A percentile compares a stretch with the other conserved stretches of the same genome.
These are phyloP conservation scores for Chaetomiaceae sp. DNA, from an alignment of 2,329 filamentous ascomycete genomes.

Conservation along the genomic window DNA sequence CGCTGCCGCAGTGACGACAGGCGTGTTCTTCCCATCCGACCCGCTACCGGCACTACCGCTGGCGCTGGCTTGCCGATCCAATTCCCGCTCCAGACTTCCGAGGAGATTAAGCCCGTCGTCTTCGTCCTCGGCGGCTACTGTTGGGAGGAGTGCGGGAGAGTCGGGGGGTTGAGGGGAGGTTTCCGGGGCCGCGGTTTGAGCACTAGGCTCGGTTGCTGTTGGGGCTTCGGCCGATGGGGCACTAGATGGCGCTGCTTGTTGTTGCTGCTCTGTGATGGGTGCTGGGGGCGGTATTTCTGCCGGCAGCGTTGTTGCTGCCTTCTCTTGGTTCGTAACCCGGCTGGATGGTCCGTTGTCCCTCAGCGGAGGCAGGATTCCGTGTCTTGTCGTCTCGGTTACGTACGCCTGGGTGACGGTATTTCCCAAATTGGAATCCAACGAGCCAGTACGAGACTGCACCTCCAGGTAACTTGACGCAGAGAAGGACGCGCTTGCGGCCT, in stretches of 20 bases:
- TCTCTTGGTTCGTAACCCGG: background rate
- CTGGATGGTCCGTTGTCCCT: background rate
- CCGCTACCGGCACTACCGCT: background rate
- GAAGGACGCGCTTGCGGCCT: background rate
- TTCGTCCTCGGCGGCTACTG: slow-evolving; percentile 30
- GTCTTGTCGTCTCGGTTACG: background rate
- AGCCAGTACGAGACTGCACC: slow-evolving; percentile 3
- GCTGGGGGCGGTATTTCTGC: background rate
- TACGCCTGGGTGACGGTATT: slow-evolving; percentile 1
- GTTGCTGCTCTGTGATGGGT: background rate
- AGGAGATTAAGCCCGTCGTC: slow-evolving; percentile 41
- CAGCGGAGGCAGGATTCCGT: background rate
- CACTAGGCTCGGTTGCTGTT: background rate
- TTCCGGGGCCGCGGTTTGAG: background rate
- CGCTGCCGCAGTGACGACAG: background rate
- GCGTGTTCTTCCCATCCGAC: background rate
- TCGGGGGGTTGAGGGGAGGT: slow-evolving; percentile 13
- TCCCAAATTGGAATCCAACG: background rate
- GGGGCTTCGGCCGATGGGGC: background rate
- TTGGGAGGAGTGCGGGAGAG: slow-evolving; percentile 21
- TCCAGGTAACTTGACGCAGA: slow-evolving; percentile 13
- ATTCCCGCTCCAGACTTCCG: slow-evolving; percentile 42
- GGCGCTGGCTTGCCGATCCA: slow-evolving; percentile 37
- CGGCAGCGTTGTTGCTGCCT: background rate
- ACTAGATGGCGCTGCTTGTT: background rate